phyloP scores from a whole-genome alignment of 2,329 filamentous ascomycete genomes.

The Pseudogymnoascus sp. region DNA sequence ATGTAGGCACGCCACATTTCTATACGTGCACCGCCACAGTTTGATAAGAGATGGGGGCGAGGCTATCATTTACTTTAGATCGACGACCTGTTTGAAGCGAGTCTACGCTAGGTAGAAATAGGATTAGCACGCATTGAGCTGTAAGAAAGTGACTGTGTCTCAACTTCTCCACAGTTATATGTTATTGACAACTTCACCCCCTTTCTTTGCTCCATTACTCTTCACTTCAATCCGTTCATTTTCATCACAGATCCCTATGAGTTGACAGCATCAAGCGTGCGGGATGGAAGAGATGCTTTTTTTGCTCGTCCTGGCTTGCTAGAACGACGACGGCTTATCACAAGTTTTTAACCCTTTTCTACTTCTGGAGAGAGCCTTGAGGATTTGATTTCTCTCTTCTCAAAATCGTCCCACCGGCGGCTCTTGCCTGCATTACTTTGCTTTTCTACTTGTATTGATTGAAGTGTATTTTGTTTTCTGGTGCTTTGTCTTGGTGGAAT shows the following conservation, averaged over 20 bases:
- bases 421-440: background rate
- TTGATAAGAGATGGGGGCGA: background rate
- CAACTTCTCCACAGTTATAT: slow-evolving; percentile 4
- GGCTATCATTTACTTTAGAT: background rate
- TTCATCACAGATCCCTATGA: background rate
- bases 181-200: slow-evolving; percentile 3
- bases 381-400: slow-evolving; percentile 1
- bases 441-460: background rate
- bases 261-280: background rate
- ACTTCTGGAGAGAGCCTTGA: background rate
- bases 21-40: background rate
- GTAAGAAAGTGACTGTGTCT: background rate
- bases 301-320: slow-evolving; percentile 5
- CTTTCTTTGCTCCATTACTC: slow-evolving; percentile 2
- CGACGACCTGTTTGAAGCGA: background rate
- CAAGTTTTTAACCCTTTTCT: slow-evolving; percentile 5
- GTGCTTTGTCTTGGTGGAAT: background rate
- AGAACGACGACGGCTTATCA: background rate
- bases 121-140: background rate
- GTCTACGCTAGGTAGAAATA: background rate
- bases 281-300: background rate
- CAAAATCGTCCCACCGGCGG: background rate
- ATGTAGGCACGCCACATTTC: background rate
- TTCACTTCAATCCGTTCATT: slow-evolving; percentile 7
- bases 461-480: background rate